Evolutionary conservation across 345 rosid species (phyloP).

Genomic region (Gossypium australe): DNA sequence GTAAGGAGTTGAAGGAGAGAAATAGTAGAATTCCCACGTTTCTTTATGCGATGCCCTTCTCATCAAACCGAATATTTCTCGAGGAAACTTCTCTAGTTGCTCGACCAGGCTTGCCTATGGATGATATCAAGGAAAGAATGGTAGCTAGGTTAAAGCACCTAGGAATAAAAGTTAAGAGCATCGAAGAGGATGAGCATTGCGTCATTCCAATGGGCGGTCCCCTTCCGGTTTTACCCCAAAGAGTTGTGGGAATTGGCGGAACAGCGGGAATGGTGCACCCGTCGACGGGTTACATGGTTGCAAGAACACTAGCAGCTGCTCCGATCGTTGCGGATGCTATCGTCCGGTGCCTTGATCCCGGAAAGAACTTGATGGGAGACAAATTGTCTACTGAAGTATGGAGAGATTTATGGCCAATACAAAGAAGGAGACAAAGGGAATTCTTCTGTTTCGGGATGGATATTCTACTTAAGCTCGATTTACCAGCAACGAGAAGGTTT

Average conservation of each 20-base stretch:
- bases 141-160: conserved; percentile 78
- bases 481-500: conserved; percentile 80
- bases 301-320: conserved; percentile 95
- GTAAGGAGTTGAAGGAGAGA: conserved; percentile 42
- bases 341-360: conserved; percentile 60
- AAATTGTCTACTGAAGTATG: conserved; percentile 73
- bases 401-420: conserved; percentile 93
- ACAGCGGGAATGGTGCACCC: conserved; percentile 61
- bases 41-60: conserved; percentile 94
- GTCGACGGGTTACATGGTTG: conserved; percentile 83
- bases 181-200: conserved; percentile 48
- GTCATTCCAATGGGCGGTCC: conserved; percentile 99
- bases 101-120: conserved; percentile 74
- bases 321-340: conserved; percentile 82
- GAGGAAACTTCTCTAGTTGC: conserved; percentile 96
- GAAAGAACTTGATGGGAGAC: conserved; percentile 39
- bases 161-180: conserved; percentile 4
- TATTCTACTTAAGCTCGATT: conserved; percentile 77
- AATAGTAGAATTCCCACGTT: conserved; percentile 80
- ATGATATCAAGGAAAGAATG: conserved; percentile 93
- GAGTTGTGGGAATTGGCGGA: conserved; percentile 93
- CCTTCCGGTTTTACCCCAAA: conserved; percentile 87
- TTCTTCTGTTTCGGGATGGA: conserved; percentile 99
- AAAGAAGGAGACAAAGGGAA: conserved; percentile 90
- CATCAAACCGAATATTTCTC: conserved; percentile 66